Evolutionary conservation across 768 basidiomycete species (phyloP), one percentile per base, ranked within the genome.

Genomic region (Roridomyces roridus): DNA sequence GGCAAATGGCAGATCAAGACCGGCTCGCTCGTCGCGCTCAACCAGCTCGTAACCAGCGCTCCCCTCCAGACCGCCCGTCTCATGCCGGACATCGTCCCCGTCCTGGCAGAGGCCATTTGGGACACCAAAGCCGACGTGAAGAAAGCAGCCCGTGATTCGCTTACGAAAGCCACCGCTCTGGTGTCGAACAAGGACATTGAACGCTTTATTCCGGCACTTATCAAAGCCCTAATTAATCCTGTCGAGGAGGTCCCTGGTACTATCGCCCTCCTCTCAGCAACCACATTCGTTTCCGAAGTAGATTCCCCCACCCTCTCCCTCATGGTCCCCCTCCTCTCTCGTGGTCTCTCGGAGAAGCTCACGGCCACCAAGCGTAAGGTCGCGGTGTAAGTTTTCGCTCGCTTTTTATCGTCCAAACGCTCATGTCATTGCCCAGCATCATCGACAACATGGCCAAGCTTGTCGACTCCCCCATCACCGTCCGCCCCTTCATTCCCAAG

Each of bases 231-330:
- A 70, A 94, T 98, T 79, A 96, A 99, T 84, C 97, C 97, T 68
- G 94, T 97, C 63, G 96, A 99, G 82, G 97, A 99, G 87, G 96
- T 98, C 55, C 92, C 96, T 68, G 89, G 87, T 68, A 97, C 95
- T 69, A 92, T 98, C 68, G 84, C 84, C 61, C 91, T 96, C 79
- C 94, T 97, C 77, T 94, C 96, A 76, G 87, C 96, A 55, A 98
- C 96, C 77, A 98, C 96, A 75, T 98, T 97, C 88, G 96, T 98
- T 92, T 93, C 96, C 48, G 96, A 98, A 83, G 96, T 98, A 77
- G 96, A 97, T 68, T 94, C 95, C 46, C 85, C 95, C 53, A 97
- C 96, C 64, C 89, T 98, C 65, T 97, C 96, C 67, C 87, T 98
- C 65, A 97, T 98, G 94, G 96, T 96, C 57, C 96, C 96, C 69